Percentiles rank a stretch among this genome's conserved stretches.
These are phyloP conservation scores for Myxozyma udenii DNA, from an alignment of 805 yeast genomes.

Conservation along the genomic window DNA sequence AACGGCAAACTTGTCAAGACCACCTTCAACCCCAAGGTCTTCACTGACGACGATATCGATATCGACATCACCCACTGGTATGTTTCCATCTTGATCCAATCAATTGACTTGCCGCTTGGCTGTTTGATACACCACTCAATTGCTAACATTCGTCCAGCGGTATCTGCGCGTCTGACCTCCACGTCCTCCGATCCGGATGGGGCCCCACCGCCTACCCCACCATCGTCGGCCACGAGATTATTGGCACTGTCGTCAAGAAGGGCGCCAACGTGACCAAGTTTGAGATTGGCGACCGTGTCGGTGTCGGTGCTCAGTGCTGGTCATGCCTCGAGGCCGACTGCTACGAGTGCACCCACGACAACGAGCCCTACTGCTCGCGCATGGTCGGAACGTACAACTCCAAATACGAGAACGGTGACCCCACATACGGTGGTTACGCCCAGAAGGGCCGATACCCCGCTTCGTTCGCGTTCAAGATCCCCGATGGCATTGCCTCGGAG, in stretches of 20 bases:
- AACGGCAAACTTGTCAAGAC: conserved; percentile 28
- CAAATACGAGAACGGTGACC: conserved; percentile 25
- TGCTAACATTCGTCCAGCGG: conserved; percentile 30
- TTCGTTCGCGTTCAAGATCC: conserved; percentile 61
- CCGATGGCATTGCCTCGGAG: conserved; percentile 50
- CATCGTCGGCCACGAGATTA: conserved; percentile 52
- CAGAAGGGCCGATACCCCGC: conserved; percentile 58
- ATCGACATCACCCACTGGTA: conserved; percentile 29
- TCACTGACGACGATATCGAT: conserved; percentile 29
- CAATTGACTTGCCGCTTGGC: neutral
- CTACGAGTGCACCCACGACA: conserved; percentile 51
- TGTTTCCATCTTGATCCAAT: neutral
- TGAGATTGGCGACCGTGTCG: conserved; percentile 68
- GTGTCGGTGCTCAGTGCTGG: conserved; percentile 68
- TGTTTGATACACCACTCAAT: neutral
- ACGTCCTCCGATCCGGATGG: conserved; percentile 55
- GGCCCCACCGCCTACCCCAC: conserved; percentile 39
- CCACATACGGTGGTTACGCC: conserved; percentile 59
- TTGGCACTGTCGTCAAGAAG: conserved; percentile 40
- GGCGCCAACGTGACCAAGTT: conserved; percentile 54
- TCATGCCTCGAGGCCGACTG: conserved; percentile 56
- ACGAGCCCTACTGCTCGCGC: conserved; percentile 56
- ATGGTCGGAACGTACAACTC: conserved; percentile 53
- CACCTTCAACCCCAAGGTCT: conserved; percentile 26
- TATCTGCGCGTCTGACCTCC: conserved; percentile 62